Percentiles rank a stretch among this genome's conserved stretches.
phyloP scores from a whole-genome alignment of 106 monocot species.

The Vanilla planifolia region DNA sequence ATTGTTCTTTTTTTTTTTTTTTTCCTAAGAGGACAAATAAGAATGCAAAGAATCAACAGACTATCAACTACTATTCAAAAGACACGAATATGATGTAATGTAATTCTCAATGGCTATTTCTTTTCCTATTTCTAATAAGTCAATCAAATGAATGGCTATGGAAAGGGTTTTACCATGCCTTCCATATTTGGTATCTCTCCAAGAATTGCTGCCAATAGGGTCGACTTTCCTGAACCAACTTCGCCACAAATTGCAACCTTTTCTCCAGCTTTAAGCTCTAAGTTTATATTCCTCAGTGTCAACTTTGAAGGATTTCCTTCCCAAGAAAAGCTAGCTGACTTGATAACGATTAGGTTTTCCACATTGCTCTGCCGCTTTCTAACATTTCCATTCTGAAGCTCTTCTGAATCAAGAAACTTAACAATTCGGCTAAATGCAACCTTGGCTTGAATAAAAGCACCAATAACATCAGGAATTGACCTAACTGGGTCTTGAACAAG shows the following conservation, averaged over 20 bases:
- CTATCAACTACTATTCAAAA: too few relatives aligned
- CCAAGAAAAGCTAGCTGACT: constrained; percentile 62
- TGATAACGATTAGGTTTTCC: constrained; percentile 24
- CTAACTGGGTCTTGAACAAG: constrained; percentile 84
- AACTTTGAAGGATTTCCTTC: constrained; percentile 30
- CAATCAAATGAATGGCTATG: background rate
- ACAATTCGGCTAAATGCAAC: constrained; percentile 57
- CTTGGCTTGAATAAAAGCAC: constrained; percentile 64
- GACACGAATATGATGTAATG: too few relatives aligned
- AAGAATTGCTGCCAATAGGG: constrained; percentile 74
- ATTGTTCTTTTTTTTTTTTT: too few relatives aligned
- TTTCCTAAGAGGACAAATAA: too few relatives aligned
- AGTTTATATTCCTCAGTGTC: constrained; percentile 42
- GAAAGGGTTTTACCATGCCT: constrained; percentile 43
- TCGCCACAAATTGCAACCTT: constrained; percentile 93
- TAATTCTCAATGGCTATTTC: too few relatives aligned
- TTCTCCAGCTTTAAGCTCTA: constrained; percentile 46
- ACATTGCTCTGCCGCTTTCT: constrained; percentile 15
- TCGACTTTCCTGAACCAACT: constrained; percentile 92
- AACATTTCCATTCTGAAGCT: constrained; percentile 32
- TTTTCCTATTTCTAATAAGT: background rate
- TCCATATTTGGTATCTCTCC: constrained; percentile 66
- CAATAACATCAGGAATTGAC: constrained; percentile 69
- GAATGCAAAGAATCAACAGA: too few relatives aligned
- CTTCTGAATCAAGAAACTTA: constrained; percentile 60